Base-by-base conservation (phyloP, 257 asterid species). In the Galeopsis tetrahit region DNA sequence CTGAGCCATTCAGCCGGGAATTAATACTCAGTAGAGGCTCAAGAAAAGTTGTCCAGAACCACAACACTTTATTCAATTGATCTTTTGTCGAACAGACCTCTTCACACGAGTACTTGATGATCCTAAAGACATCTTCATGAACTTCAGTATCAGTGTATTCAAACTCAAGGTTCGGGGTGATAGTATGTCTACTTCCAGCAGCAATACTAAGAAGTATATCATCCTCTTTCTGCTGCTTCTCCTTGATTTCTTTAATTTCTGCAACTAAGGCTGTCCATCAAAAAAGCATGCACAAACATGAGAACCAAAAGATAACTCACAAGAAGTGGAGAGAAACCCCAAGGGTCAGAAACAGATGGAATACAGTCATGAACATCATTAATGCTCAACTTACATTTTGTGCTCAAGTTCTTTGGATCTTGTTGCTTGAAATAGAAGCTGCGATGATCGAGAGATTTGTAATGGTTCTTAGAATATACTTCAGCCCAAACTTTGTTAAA, bases 401-500 rank as follows among this genome's bases (percentile, higher is more conserved):
- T 77, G 87, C 97, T 83, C 93, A 95, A 84, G 83, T 86, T 84
- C 91, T 92, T 95, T 0, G 98, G 89, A 79, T 95, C 99, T 81
- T 90, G 97, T 81, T 92, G 99, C 91, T 92, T 95, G 83, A 95
- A 92, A 77, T 92, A 95, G 90, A 95, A 95, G 82, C 97, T 89
- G 69, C 98, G 98, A 80, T 95, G 99, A 69, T 95, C 98, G 56
- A 95, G 99, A 17, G 99, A 95, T 87, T 92, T 95, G 79, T 86
- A 86, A 71, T 92, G 98, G 78, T 95, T 92, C 89, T 87, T 92
- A 2, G 92, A 70, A 90, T 90, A 95, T 82, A 95, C 85, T 48
- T 87, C 99, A n/a, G 96, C 94, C 98, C 99, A 95, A 70, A 95
- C 96, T 82, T 90, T 92, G 87, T 92, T 90, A 68, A 92, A 92